Base-by-base conservation (phyloP, 805 yeast species). In the Teunomyces pallodes region DNA sequence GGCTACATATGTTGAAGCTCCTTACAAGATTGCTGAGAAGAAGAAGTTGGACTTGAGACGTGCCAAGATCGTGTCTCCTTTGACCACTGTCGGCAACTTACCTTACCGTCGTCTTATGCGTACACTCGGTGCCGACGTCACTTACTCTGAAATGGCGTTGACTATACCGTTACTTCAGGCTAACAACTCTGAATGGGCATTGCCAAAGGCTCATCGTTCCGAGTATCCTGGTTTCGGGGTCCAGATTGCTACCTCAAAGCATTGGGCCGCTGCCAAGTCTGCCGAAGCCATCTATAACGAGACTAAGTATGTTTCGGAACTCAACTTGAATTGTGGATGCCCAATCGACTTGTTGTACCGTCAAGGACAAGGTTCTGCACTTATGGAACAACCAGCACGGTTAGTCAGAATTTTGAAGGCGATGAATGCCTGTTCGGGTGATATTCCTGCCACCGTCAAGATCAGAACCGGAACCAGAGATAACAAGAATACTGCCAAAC, bases 21-120 rank as follows among this genome's bases (percentile, higher is more conserved):
- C 90, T 14, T 82, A 86, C 67, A 82, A 81, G 58, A 76, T 89
- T 0, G 71, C 78, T n/a, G 98, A 94, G 65, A 94, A 94, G 80
- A 87, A 86, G 65, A 76, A 69, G 48, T 62, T 94, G 42, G 73
- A 90, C 60, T 76, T 87, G 45, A 70, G 73, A 31, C 74, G 81
- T 41, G 92, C 92, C 54, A 90, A 90, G 67, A 90, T 94, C 50
- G 84, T 94, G 6, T 89, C 97, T 2, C 99, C 99, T 1, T 77
- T 94, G 53, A 95, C 99, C 30, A 94, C 99, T 0, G 99, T 94
- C 5, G 99, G 99, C 17, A 94, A 94, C 67, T 75, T 94, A 58
- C 99, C 99, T 12, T 94, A 82, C 70, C 85, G 99, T 66, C 79
- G 98, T 57, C 76, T 94, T 51, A 91, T 94, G 97, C 86, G 84